Percentiles rank a stretch among this genome's conserved stretches.
Conservation (phyloP, 1,284 basidiomycete genomes). For the Termitomyces sp. region DNA sequence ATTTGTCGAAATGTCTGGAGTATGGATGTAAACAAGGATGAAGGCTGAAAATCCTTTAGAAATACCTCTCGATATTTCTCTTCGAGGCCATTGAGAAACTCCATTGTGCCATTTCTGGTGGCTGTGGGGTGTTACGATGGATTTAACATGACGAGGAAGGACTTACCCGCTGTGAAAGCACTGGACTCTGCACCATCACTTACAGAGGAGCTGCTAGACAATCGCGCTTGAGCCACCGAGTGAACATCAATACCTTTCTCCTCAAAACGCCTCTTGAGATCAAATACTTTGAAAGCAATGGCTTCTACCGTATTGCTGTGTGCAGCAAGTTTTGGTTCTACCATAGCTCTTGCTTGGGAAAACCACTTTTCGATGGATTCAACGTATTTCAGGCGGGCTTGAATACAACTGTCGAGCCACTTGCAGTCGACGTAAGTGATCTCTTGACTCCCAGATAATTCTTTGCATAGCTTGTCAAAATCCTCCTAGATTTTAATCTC, state of each 20-base stretch:
- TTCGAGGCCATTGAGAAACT: neutral
- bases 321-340: neutral
- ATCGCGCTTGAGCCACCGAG: conserved; percentile 1
- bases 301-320: neutral
- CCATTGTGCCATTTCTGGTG: neutral
- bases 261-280: neutral
- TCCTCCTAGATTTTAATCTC: neutral
- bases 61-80: conserved; percentile 6
- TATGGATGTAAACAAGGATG: neutral
- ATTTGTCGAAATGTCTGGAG: conserved; percentile 4
- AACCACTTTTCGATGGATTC: neutral
- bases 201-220: neutral
- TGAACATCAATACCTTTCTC: neutral
- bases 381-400: conserved; percentile 2
- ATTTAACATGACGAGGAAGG: neutral
- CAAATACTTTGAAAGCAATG: neutral
- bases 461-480: neutral
- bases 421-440: neutral
- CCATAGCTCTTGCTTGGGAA: neutral
- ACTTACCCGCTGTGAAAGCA: neutral
- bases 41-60: neutral
- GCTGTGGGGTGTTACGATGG: neutral
- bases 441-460: neutral
- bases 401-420: neutral
- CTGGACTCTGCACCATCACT: neutral